Conservation (phyloP, 192 early-diverging fungal genomes). For the Globomyces pollinis-pini region DNA sequence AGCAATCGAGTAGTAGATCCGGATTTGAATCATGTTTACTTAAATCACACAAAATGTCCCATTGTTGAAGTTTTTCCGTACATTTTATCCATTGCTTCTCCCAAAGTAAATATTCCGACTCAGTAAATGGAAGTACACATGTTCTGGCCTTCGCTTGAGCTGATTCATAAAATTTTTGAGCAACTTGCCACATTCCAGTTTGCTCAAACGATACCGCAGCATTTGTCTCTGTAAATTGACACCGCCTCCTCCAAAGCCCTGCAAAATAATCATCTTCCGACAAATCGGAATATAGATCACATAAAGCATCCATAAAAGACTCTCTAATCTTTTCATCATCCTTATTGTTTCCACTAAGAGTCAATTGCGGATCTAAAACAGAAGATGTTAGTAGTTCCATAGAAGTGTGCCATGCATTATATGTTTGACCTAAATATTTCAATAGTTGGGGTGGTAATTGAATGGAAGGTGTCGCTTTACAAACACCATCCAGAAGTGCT, state of each 20-base stretch:
- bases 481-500: conserved; percentile 80
- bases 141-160: conserved; percentile 88
- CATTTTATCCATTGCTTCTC: conserved; percentile 94
- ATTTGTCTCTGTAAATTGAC: conserved; percentile 87
- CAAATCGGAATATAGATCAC: conserved; percentile 74
- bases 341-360: conserved; percentile 43
- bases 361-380: conserved; percentile 32
- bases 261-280: conserved; percentile 89
- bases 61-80: conserved; percentile 87
- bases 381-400: conserved; percentile 77
- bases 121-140: conserved; percentile 78
- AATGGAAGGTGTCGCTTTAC: conserved; percentile 60
- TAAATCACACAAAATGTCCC: conserved; percentile 93
- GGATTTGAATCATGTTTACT: conserved; percentile 82
- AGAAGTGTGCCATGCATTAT: conserved; percentile 87
- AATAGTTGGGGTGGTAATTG: conserved; percentile 89
- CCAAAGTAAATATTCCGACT: conserved; percentile 95
- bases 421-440: conserved; percentile 83
- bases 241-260: conserved; percentile 86
- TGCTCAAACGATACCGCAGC: conserved; percentile 94
- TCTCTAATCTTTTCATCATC: conserved; percentile 86
- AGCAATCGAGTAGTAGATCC: conserved; percentile 82
- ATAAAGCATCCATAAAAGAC: conserved; percentile 80
- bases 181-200: conserved; percentile 83
- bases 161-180: conserved; percentile 84